phyloP scores from a whole-genome alignment of 1,139 yeast genomes.

The Candida neerlandica region DNA sequence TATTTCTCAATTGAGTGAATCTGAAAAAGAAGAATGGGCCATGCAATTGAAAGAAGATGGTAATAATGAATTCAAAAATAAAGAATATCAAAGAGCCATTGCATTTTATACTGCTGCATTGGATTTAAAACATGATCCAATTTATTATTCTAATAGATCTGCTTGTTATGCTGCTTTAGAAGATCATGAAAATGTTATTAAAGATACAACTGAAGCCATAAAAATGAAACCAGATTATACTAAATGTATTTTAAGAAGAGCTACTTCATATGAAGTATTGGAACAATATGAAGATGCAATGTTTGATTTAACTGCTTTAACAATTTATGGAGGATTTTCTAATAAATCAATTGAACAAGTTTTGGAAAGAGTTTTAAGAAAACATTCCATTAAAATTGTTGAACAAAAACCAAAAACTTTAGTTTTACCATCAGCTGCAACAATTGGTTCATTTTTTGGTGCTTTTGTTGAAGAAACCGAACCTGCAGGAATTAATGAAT shows the following conservation, averaged over 20 bases:
- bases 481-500: constrained; percentile 54
- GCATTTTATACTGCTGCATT: constrained; percentile 79
- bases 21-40: constrained; percentile 70
- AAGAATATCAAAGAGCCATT: constrained; percentile 73
- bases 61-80: constrained; percentile 72
- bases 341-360: constrained; percentile 78
- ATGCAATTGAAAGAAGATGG: constrained; percentile 86
- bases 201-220: constrained; percentile 85
- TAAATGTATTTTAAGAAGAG: constrained; percentile 80
- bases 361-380: constrained; percentile 84
- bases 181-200: constrained; percentile 79
- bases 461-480: constrained; percentile 55
- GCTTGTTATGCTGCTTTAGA: constrained; percentile 89
- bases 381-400: constrained; percentile 70
- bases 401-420: constrained; percentile 58
- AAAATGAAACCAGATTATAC: constrained; percentile 85
- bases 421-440: constrained; percentile 81
- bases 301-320: constrained; percentile 86
- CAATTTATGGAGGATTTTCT: constrained; percentile 75
- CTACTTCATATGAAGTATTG: constrained; percentile 81
- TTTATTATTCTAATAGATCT: constrained; percentile 90
- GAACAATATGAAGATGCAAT: constrained; percentile 83
- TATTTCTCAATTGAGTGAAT: constrained; percentile 49
- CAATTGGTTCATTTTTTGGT: constrained; percentile 83
- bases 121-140: constrained; percentile 74